Base-by-base conservation (phyloP, 495 filamentous ascomycete species). In the Talaromyces nanjingensis region DNA sequence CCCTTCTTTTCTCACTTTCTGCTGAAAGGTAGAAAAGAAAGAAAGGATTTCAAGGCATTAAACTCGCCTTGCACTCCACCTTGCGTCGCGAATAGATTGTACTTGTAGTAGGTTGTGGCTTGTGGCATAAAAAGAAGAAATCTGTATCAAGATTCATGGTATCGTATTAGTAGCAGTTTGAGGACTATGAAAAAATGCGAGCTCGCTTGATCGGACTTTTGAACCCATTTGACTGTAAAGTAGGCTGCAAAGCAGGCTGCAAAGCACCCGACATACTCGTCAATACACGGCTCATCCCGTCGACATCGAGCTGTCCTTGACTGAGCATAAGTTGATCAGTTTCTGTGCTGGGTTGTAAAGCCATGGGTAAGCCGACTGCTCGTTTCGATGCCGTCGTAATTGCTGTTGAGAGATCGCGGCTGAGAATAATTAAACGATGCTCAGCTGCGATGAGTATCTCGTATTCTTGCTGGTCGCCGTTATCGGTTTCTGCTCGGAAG, bases 361-460 rank as follows among this genome's bases (percentile, higher is more conserved):
- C 69, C 27, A 68, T 59, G 6, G 63, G 55, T 6, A 59, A 7
- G 56, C 29, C n/a, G 3, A 22, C 6, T 25, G 20, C 52, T 55
- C n/a, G 24, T 29, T 55, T 55, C 14, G 56, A 0, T 22, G 56
- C 14, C 16, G 24, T 22, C 5, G 27, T 33, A n/a, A 24, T 16
- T 24, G 22, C 24, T 31, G 56, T 2, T 11, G 61, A 14, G 6
- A 59, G 63, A 31, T 65, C 72, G 2, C 76, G 73, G 12, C 85
- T 81, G 24, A 89, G 74, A 42, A 89, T 76, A 31, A 87, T 76
- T 11, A 89, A 66, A 16, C 87, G 81, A 64, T 81, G 84, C 68
- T 92, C 88, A 37, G 86, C 85, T 7, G 84, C 79, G 5, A 91
- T 74, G 1, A 92, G 69, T 3, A 89, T 76, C 62, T 90, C 87